Base-by-base conservation (phyloP, 73 alveolate species). In the Paramecium caudatum region DNA sequence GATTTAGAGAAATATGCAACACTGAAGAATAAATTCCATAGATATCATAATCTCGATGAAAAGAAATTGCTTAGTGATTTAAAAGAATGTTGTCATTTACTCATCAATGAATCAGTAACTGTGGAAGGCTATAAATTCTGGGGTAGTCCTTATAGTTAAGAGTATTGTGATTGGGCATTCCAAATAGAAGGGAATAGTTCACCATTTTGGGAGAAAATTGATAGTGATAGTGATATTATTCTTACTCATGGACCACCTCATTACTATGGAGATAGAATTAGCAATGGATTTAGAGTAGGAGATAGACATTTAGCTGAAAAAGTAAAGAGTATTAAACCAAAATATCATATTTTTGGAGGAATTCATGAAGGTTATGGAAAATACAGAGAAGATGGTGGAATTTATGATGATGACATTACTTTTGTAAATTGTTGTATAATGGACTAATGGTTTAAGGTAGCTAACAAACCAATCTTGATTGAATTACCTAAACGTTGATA, bases 211-310 rank as follows among this genome's bases (percentile, higher is more conserved):
- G 62, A 37, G 8, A 5, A 74, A 19, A 74, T 74, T 4, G 88
- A 74, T 34, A 30, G 43, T 41, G 88, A 47, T 17, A 17, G 69
- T 12, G 69, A 74, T 74, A 47, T 74, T 17, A 19, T 74, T 27
- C 19, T 74, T n/a, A 74, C 88, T 41, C 88, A 74, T 45, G 88
- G 88, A 5, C 88, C 88, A 8, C 88, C 88, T 9, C 21, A 74
- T 41, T 37, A 10, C 19, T 74, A 41, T 39, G 88, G 88, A 12
- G 88, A 74, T 13, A 74, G 43, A 74, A 7, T 8, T 1, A 30
- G 6, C 19, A 10, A 37, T 74, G 39, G 47, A 7, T 3, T 4
- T 17, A 74, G 68, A 15, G 88, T 74, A 4, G 88, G 88, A 45
- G 88, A 74, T 74, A 45, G 21, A 74, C 25, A n/a, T 39, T 45